Evolutionary conservation across 176 grass and related monocot genomes (phyloP), one percentile per base, ranked within the genome.

Genomic region (Ananas comosus): DNA sequence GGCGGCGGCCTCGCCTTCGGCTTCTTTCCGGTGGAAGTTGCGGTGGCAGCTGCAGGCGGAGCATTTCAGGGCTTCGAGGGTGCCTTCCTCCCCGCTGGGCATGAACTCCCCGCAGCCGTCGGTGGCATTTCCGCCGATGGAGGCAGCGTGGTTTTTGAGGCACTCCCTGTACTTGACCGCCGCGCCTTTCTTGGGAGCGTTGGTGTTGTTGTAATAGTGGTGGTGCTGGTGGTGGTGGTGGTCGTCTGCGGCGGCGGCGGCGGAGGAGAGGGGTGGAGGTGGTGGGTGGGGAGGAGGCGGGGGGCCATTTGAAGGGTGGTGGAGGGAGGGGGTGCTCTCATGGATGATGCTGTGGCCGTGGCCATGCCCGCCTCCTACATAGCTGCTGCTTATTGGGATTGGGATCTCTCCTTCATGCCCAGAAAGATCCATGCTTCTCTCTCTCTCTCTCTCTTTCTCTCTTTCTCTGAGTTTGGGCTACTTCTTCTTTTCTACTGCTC

Each of bases 31-130:
- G 77, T 91, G 88, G 73, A 91, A 91, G 77, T 82, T 91, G 57
- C 88, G 83, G 80, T 91, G 88, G 73, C 88, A 91, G 11, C 81
- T 81, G 66, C 88, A 91, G 11, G 83, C 83, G 10, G 83, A 82
- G 80, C 88, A 91, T 57, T 80, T 76, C 49, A 83, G 77, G 51
- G 85, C 89, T 25, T 23, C 79, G 51, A 66, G 23, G 66, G 89
- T 91, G 66, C 89, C 89, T 49, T 91, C 89, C 49, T 29, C 76
- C 8, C 85, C 89, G 6, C 75, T 83, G 48, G 89, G 80, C 76
- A 91, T 59, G 79, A 91, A 91, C 71, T 91, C 89, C 7, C 76
- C 74, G 79, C 89, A 91, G 33, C 89, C 89, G 75, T 91, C 89
- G 14, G 86, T 81, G 29, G 85, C 85, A 57, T 91, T 68, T 0